Evolutionary conservation across 306 rosid species (phyloP).

Genomic region (Hippophae tibetana): DNA sequence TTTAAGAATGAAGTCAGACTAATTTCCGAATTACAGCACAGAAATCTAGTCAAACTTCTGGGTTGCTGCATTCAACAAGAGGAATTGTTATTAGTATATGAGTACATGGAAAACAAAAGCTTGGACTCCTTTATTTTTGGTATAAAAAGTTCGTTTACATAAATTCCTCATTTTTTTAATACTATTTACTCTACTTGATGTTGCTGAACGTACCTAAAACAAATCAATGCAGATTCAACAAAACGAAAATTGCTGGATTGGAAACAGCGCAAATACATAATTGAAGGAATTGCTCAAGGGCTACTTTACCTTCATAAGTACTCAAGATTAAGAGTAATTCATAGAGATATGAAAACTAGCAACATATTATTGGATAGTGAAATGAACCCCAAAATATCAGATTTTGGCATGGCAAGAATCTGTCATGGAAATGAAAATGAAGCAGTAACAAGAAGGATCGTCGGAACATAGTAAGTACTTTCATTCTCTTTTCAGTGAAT

Average conservation of each 20-base stretch:
- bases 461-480: constrained; percentile 13
- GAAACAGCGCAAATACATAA: not conserved
- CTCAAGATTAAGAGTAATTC: constrained; percentile 15
- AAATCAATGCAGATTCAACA: constrained; percentile 7
- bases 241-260: constrained; percentile 7
- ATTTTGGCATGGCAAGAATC: constrained; percentile 15
- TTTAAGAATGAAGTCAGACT: constrained; percentile 23
- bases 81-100: constrained; percentile 23
- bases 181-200: not conserved
- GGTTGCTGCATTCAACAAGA: constrained; percentile 23
- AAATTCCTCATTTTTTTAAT: not conserved
- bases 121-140: constrained; percentile 31
- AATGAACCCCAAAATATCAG: constrained; percentile 19
- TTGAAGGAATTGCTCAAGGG: constrained; percentile 21
- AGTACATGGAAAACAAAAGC: constrained; percentile 28
- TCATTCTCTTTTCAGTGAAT: not conserved
- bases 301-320: constrained; percentile 17
- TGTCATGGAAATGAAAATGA: constrained; percentile 2
- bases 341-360: constrained; percentile 13
- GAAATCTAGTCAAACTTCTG: constrained; percentile 25
- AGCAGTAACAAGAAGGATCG: constrained; percentile 13
- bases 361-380: constrained; percentile 14
- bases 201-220: not conserved
- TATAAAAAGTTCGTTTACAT: not conserved
- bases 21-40: constrained; percentile 26